These are phyloP conservation scores for Brassica incana DNA, from an alignment of 345 rosid species.

Conservation along the genomic window DNA sequence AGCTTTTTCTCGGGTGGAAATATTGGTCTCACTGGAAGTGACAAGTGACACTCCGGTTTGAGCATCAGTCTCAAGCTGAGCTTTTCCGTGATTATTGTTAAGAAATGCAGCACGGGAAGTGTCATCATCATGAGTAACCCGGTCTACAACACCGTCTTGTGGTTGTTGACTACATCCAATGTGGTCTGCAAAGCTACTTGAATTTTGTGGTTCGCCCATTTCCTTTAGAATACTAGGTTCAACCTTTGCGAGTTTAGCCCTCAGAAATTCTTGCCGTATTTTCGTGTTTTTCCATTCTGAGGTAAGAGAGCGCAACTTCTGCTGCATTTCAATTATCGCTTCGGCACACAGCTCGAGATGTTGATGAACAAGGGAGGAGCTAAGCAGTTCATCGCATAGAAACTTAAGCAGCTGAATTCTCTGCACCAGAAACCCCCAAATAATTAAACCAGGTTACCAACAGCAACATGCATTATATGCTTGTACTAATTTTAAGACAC, in stretches of 20 bases:
- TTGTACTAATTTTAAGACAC: not conserved
- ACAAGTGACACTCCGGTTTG: conserved; percentile 37
- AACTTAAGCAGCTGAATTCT: conserved; percentile 75
- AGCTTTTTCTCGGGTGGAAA: conserved; percentile 37
- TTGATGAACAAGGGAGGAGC: conserved; percentile 74
- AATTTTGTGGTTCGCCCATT: conserved; percentile 39
- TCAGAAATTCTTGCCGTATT: conserved; percentile 65
- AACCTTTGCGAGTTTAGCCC: conserved; percentile 56
- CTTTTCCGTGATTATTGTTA: conserved; percentile 29
- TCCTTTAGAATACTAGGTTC: conserved; percentile 43
- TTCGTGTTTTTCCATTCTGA: conserved; percentile 70
- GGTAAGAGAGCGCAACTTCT: conserved; percentile 71
- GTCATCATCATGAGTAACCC: conserved; percentile 32
- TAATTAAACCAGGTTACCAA: conserved; percentile 18
- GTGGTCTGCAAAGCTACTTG: not conserved
- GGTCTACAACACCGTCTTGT: not conserved
- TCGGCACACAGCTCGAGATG: conserved; percentile 92
- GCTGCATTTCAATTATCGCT: conserved; percentile 72
- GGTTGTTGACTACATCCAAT: not conserved
- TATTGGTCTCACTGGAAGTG: conserved; percentile 35
- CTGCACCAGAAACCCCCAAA: conserved; percentile 52
- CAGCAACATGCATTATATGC: not conserved
- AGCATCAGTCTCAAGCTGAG: conserved; percentile 32
- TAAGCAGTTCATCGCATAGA: conserved; percentile 88
- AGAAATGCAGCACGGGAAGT: conserved; percentile 32